phyloP scores from a whole-genome alignment of 1,284 basidiomycete species.

The Bondarzewia mesenterica region DNA sequence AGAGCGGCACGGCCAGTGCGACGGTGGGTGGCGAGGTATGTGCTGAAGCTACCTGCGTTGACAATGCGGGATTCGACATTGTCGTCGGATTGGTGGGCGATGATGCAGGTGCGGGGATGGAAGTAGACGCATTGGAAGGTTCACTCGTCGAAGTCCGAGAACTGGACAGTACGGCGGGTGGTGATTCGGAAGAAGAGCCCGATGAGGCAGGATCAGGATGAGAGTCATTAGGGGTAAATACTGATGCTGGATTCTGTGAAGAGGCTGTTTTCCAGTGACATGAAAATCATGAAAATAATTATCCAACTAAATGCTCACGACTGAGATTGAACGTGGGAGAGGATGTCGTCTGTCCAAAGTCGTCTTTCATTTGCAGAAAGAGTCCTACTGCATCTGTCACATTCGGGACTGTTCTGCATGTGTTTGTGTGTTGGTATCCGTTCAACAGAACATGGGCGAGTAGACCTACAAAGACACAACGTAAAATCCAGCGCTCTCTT shows the following conservation, averaged over 20 bases:
- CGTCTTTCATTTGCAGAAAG: conserved; percentile 33
- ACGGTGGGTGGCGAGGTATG: conserved; percentile 25
- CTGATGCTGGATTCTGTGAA: not conserved
- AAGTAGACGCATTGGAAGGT: not conserved
- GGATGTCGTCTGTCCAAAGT: conserved; percentile 25
- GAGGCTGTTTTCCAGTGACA: not conserved
- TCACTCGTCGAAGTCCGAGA: not conserved
- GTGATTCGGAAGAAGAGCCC: not conserved
- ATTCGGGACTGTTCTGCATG: conserved; percentile 25
- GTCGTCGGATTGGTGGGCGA: not conserved
- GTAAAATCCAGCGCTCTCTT: conserved; percentile 24
- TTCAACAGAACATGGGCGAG: not conserved
- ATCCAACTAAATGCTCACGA: conserved; percentile 22
- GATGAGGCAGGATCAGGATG: not conserved
- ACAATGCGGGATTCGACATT: conserved; percentile 6
- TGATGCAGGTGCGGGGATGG: not conserved
- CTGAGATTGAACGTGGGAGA: conserved; percentile 35
- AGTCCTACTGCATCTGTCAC: conserved; percentile 20
- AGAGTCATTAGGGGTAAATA: not conserved
- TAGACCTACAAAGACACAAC: conserved; percentile 20
- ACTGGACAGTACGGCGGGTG: not conserved
- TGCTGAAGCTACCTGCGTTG: conserved; percentile 19
- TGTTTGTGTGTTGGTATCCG: not conserved
- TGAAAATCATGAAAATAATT: too few relatives aligned
- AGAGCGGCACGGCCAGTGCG: conserved; percentile 37